Percentiles rank a stretch among this genome's conserved stretches.
Conservation (phyloP, 1,139 yeast species). For the Sugiyamaella novakii region DNA sequence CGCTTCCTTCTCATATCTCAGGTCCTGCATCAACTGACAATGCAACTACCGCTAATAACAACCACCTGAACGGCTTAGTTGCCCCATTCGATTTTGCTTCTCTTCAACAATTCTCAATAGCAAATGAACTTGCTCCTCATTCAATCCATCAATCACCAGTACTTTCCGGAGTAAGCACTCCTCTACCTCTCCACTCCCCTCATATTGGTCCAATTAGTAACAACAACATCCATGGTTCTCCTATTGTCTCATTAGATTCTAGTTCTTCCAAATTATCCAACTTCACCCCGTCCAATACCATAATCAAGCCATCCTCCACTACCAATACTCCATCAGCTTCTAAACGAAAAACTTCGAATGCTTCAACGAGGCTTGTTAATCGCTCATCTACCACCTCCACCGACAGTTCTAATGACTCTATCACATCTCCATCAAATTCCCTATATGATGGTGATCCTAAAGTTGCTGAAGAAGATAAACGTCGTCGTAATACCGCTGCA, state of each 20-base stretch:
- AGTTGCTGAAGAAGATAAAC: slow-evolving; percentile 59
- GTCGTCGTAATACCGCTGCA: slow-evolving; percentile 79
- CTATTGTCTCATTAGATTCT: slow-evolving; percentile 11
- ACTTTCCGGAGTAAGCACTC: slow-evolving; percentile 17
- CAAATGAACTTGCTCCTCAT: slow-evolving; percentile 28
- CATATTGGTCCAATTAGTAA: slow-evolving; percentile 8
- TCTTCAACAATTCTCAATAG: slow-evolving; percentile 32
- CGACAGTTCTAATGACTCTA: not conserved
- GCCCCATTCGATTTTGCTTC: slow-evolving; percentile 26
- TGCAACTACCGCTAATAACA: slow-evolving; percentile 8
- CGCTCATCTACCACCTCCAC: slow-evolving; percentile 7
- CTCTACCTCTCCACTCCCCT: slow-evolving; percentile 18
- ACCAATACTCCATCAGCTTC: not conserved
- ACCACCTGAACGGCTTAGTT: slow-evolving; percentile 6
- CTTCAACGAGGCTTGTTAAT: not conserved
- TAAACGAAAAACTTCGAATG: slow-evolving; percentile 6
- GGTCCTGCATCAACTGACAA: not conserved
- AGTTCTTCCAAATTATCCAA: slow-evolving; percentile 1
- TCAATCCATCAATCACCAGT: slow-evolving; percentile 21
- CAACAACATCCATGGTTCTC: slow-evolving; percentile 6
- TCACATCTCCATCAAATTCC: not conserved
- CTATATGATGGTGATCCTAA: slow-evolving; percentile 23
- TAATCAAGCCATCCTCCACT: not conserved
- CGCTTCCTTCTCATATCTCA: not conserved
- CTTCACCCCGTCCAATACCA: not conserved